Conservation (phyloP, 768 basidiomycete species). For the Lanmaoa pseudosensibilis region DNA sequence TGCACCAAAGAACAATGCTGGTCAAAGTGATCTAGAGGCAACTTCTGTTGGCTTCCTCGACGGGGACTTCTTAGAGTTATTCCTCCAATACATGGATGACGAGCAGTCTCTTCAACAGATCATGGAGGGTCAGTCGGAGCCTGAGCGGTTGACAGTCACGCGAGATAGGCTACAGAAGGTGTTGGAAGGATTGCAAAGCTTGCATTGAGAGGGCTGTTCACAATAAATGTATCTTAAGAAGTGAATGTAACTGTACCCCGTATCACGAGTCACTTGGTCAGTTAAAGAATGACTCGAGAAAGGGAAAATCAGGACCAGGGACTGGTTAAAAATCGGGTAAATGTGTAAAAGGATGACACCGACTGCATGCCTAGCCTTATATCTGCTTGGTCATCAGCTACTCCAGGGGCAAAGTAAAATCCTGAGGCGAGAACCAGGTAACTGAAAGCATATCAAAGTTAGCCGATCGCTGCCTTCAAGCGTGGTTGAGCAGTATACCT, state of each 20-base stretch:
- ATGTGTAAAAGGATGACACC: slow-evolving; percentile 2
- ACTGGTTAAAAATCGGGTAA: slow-evolving; percentile 10
- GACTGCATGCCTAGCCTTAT: slow-evolving; percentile 2
- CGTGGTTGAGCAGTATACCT: slow-evolving; percentile 51
- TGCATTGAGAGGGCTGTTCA: slow-evolving; percentile 43
- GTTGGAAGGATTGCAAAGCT: slow-evolving; percentile 52
- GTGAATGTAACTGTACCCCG: slow-evolving; percentile 20
- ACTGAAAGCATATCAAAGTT: slow-evolving; percentile 40
- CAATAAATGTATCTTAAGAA: slow-evolving; percentile 17
- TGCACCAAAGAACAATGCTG: slow-evolving; percentile 57
- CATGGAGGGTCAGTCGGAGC: slow-evolving; percentile 54
- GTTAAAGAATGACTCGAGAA: slow-evolving; percentile 1
- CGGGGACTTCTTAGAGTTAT: slow-evolving; percentile 79
- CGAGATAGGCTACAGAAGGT: slow-evolving; percentile 37
- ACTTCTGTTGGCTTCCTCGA: slow-evolving; percentile 79
- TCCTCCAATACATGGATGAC: slow-evolving; percentile 45
- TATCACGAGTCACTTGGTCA: not conserved
- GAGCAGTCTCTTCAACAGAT: slow-evolving; percentile 49
- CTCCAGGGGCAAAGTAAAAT: slow-evolving; percentile 83
- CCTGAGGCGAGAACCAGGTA: slow-evolving; percentile 90
- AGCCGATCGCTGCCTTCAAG: not conserved
- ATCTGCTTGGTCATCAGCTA: slow-evolving; percentile 22
- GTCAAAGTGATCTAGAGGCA: slow-evolving; percentile 57
- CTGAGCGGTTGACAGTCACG: slow-evolving; percentile 54
- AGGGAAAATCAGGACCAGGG: slow-evolving; percentile 13